These are phyloP conservation scores for Populus trichocarpa DNA, from an alignment of 441 rosid genomes.

Conservation along the genomic window DNA sequence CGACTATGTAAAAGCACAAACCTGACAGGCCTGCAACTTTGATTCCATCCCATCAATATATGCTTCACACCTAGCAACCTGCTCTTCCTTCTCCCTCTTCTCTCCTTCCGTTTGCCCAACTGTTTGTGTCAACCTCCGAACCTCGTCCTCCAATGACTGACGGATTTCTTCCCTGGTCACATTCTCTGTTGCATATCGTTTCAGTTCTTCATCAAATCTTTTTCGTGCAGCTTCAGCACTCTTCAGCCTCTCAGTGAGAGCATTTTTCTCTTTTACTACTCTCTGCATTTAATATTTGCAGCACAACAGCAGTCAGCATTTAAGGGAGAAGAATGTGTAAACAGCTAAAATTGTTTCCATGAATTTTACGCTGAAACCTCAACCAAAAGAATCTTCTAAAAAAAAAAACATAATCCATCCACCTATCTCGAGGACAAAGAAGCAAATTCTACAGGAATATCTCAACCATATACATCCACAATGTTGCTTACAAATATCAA, in stretches of 20 bases:
- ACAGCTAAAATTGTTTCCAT: slow-evolving; percentile 9
- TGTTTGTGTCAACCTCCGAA: slow-evolving; percentile 75
- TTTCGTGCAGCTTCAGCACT: slow-evolving; percentile 83
- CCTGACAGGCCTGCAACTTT: slow-evolving; percentile 92
- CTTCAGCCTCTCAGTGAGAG: slow-evolving; percentile 87
- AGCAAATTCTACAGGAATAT: background rate
- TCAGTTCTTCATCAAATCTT: slow-evolving; percentile 90
- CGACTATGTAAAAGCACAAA: slow-evolving; percentile 21
- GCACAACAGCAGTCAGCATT: background rate
- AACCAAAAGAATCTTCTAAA: background rate
- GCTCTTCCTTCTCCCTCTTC: slow-evolving; percentile 93
- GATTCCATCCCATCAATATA: slow-evolving; percentile 98
- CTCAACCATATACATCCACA: background rate
- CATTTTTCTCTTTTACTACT: slow-evolving; percentile 88
- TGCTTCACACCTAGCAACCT: slow-evolving; percentile 87
- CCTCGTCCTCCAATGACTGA: slow-evolving; percentile 86
- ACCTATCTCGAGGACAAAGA: background rate
- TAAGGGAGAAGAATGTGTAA: slow-evolving; percentile 1
- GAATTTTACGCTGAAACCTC: background rate
- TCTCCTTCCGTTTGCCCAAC: slow-evolving; percentile 94
- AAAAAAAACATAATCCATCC: background rate
- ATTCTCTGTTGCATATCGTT: slow-evolving; percentile 80
- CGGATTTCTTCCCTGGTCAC: slow-evolving; percentile 82
- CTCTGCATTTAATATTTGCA: slow-evolving; percentile 50
- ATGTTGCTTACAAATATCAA: background rate